Evolutionary conservation across 371 early-diverging fungal species (phyloP).

Genomic region (Phascolomyces articulosus): DNA sequence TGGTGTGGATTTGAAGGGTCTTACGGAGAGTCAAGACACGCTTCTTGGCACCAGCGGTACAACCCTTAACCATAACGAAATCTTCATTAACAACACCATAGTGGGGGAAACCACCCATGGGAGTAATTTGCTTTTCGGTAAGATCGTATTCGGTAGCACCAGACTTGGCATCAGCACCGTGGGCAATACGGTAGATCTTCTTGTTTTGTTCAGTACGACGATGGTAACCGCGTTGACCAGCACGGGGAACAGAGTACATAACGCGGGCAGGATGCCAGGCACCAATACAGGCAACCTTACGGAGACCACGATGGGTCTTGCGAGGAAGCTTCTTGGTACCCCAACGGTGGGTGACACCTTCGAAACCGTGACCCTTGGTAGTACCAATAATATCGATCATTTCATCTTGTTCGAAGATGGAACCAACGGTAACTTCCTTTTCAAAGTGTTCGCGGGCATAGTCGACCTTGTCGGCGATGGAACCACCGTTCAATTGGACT

Average conservation of each 20-base stretch:
- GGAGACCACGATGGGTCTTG: slow-evolving; percentile 99
- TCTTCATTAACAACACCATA: slow-evolving; percentile 99
- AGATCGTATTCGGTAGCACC: slow-evolving; percentile 98
- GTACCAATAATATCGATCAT: slow-evolving; percentile 99
- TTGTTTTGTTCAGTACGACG: slow-evolving; percentile 99
- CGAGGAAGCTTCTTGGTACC: slow-evolving; percentile 99
- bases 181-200: slow-evolving; percentile 99
- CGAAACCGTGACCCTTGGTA: slow-evolving; percentile 99
- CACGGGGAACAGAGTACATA: slow-evolving; percentile 99
- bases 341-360: slow-evolving; percentile 99
- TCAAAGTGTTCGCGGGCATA: slow-evolving; percentile 98
- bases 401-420: slow-evolving; percentile 98
- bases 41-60: slow-evolving; percentile 97
- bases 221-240: slow-evolving; percentile 99
- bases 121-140: slow-evolving; percentile 97
- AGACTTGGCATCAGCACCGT: slow-evolving; percentile 84
- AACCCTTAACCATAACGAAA: slow-evolving; percentile 99
- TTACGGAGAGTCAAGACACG: slow-evolving; percentile 99
- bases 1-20: slow-evolving; percentile 93
- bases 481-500: slow-evolving; percentile 99
- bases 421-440: slow-evolving; percentile 90
- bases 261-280: slow-evolving; percentile 99
- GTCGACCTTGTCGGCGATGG: slow-evolving; percentile 97
- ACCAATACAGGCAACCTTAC: slow-evolving; percentile 99
- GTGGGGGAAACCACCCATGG: slow-evolving; percentile 99